Conservation (phyloP, 495 filamentous ascomycete species). For the Podospora didyma region DNA sequence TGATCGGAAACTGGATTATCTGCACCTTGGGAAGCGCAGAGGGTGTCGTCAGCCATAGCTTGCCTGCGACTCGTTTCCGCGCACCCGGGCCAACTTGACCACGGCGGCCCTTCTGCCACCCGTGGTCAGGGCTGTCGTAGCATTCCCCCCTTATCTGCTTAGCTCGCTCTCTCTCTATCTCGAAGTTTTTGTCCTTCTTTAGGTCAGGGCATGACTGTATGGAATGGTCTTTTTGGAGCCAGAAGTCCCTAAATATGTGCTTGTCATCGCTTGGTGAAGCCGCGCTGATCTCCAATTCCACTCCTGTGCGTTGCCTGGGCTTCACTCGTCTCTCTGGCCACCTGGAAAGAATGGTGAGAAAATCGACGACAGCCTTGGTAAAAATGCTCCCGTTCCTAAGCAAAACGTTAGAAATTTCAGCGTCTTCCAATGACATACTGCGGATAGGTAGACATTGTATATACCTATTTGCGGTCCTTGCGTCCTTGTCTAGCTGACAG, state of each 20-base stretch:
- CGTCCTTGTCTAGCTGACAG: conserved; percentile 1
- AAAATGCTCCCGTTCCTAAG: neutral
- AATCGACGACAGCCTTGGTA: neutral
- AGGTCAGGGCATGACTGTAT: too few species aligned
- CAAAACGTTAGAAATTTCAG: neutral
- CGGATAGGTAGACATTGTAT: neutral
- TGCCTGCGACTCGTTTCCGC: too few species aligned
- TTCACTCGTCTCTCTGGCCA: neutral
- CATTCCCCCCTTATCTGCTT: too few species aligned
- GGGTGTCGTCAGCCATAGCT: too few species aligned
- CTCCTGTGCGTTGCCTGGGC: neutral
- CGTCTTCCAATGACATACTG: neutral
- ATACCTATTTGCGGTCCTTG: neutral
- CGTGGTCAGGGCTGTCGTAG: too few species aligned
- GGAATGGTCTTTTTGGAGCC: conserved; percentile 2
- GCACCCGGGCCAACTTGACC: too few species aligned
- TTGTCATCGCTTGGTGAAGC: conserved; percentile 1
- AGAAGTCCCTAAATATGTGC: conserved; percentile 1
- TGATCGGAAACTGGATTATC: too few species aligned
- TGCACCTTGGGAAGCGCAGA: too few species aligned
- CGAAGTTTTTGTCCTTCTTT: too few species aligned
- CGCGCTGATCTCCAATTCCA: neutral
- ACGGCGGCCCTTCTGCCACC: too few species aligned
- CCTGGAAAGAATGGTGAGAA: neutral
- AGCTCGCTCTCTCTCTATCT: too few species aligned